phyloP scores from a whole-genome alignment of 2,329 filamentous ascomycete genomes.

The Fusarium sp. region DNA sequence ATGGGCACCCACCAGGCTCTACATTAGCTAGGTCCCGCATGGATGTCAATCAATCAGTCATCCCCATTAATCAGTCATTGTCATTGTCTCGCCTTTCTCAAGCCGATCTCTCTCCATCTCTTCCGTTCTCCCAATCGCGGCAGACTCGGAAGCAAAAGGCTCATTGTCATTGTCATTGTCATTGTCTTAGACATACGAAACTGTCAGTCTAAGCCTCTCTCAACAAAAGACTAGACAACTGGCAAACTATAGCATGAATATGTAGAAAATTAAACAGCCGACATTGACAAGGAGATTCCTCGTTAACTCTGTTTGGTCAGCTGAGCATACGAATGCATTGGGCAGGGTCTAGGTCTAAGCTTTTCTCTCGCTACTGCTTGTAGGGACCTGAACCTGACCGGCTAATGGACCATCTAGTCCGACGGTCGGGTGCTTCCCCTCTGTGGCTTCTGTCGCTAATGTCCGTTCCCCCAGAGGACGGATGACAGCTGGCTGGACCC shows the following conservation, averaged over 20 bases:
- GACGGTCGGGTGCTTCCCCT: slow-evolving; percentile 1
- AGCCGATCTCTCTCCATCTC: slow-evolving; percentile 22
- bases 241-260: slow-evolving; percentile 15
- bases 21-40: slow-evolving; percentile 9
- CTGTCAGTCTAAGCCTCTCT: neutral
- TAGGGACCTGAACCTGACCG: slow-evolving; percentile 15
- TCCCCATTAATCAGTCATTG: slow-evolving; percentile 2
- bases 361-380: slow-evolving; percentile 31
- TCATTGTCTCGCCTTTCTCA: slow-evolving; percentile 2
- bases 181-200: slow-evolving; percentile 6
- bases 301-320: slow-evolving; percentile 25
- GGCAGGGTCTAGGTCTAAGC: slow-evolving; percentile 1
- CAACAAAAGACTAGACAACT: neutral
- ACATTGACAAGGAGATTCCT: slow-evolving; percentile 14
- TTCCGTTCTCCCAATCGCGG: slow-evolving; percentile 28
- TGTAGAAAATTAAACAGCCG: neutral
- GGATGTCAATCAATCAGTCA: slow-evolving; percentile 9
- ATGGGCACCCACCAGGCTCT: neutral
- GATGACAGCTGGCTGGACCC: slow-evolving; percentile 23
- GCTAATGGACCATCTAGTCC: slow-evolving; percentile 10
- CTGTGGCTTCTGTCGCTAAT: slow-evolving; percentile 7
- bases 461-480: neutral
- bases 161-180: neutral
- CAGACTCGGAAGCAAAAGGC: slow-evolving; percentile 26
- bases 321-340: slow-evolving; percentile 15